Conservation (phyloP, 768 basidiomycete species). For the Termitomyces eurrhizus region DNA sequence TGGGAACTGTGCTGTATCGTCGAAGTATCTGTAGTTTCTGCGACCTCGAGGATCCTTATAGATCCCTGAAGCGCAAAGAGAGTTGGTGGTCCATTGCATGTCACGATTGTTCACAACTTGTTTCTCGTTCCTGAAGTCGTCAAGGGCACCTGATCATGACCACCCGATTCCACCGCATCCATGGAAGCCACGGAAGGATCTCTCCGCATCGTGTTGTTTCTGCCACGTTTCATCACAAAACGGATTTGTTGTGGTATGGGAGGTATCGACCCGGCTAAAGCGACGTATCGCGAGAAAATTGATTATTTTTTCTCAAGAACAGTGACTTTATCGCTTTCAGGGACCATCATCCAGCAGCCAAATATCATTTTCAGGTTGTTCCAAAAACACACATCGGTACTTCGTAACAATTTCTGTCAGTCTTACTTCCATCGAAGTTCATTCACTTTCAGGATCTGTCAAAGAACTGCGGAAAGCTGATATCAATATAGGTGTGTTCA, state of each 20-base stretch:
- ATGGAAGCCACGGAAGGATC: background rate
- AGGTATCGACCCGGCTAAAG: slow-evolving; percentile 27
- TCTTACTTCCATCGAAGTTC: slow-evolving; percentile 2
- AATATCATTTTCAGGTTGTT: slow-evolving; percentile 47
- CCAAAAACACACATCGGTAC: slow-evolving; percentile 50
- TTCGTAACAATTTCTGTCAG: slow-evolving; percentile 9
- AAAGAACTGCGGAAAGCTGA: slow-evolving; percentile 42
- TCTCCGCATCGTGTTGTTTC: slow-evolving; percentile 32
- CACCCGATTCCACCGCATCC: background rate
- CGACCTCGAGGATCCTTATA: background rate
- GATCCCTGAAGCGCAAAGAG: too few species aligned
- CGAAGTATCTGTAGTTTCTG: background rate
- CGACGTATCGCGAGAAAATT: slow-evolving; percentile 1
- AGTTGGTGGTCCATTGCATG: slow-evolving; percentile 1
- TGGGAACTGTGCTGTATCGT: background rate
- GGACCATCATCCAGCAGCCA: slow-evolving; percentile 45
- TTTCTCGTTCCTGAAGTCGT: slow-evolving; percentile 8
- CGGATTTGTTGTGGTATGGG: slow-evolving; percentile 47
- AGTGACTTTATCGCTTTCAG: slow-evolving; percentile 46
- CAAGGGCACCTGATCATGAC: slow-evolving; percentile 6
- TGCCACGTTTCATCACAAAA: slow-evolving; percentile 38
- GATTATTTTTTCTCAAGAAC: slow-evolving; percentile 30
- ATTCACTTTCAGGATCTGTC: slow-evolving; percentile 45
- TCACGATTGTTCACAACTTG: slow-evolving; percentile 3
- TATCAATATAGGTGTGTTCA: slow-evolving; percentile 40